Base-by-base conservation (phyloP, 2,329 filamentous ascomycete species). In the Diplocarpon mali region DNA sequence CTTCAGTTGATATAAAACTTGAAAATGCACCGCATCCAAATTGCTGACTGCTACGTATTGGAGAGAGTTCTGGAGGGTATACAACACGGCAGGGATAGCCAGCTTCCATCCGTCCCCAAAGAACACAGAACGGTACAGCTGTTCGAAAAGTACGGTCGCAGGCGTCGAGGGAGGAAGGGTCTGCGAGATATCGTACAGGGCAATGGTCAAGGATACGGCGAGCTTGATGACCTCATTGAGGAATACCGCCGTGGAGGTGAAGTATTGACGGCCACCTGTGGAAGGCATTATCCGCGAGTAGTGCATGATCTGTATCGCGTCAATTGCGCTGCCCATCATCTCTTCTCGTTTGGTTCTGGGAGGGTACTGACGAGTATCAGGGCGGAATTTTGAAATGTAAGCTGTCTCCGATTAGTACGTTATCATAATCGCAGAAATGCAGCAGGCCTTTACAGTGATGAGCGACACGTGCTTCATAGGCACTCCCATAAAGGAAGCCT, bases 241-340 rank as follows among this genome's bases (percentile, higher is more conserved):
- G 62, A 96, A 86, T 44, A 98, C 86, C 35, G 90, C 89, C 9
- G 92, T 96, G 35, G 89, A 95, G 32, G 90, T 82, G 57, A 92
- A 86, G 65, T 95, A 96, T 62, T 89, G 82, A 60, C 89, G 85
- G 54, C 87, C 85, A 61, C 82, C 80, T 9, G 76, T 71, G 9
- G 80, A 73, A n/a, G 88, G 84, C 89, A 95, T 95, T 49, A 93
- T 80, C 53, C 89, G 79, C 27, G 89, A 95, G 65, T 96, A 95
- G 68, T 95, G 90, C 73, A 95, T 84, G 45, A 95, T 75, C 85
- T 90, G 59, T 24, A 17, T n/a, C 39, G 28, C 32, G 46, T 57
- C 39, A 61, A 53, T 48, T 35, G n/a, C 30, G 14, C 15, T 14
- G 41, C 35, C 43, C 36, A 32, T 30, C 7, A 28, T 30, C 11